A percentile compares a stretch with the other conserved stretches of the same genome.
These are phyloP conservation scores for Maudiozyma humilis DNA, from an alignment of 1,139 yeast species.

Conservation along the genomic window DNA sequence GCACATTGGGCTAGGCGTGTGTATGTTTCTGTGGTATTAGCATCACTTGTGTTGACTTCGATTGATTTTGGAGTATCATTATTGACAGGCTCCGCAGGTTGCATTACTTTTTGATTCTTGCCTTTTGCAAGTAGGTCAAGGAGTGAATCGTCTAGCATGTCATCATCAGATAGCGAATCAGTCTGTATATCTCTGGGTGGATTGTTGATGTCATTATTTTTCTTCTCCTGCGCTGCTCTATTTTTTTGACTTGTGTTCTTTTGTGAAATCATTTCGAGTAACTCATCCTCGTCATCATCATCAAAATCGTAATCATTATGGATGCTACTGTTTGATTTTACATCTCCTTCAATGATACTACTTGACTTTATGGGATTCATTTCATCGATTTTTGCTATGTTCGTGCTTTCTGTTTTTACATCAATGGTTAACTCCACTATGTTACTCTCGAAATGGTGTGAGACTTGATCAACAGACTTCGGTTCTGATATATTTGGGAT, in stretches of 20 bases:
- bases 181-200: not conserved
- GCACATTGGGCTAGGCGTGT: slow-evolving; percentile 36
- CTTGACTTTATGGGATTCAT: no score
- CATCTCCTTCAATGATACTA: no score
- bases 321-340: not conserved
- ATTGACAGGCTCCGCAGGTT: no score
- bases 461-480: no score
- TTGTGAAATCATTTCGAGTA: slow-evolving; percentile 2
- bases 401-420: no score
- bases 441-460: no score
- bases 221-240: not conserved
- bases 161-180: slow-evolving; percentile 4
- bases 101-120: no score
- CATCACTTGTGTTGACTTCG: not conserved
- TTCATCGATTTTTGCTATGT: not conserved
- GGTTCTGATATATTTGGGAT: no score
- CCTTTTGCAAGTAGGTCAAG: slow-evolving; percentile 10
- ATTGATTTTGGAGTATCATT: not conserved
- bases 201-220: not conserved
- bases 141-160: slow-evolving; percentile 14
- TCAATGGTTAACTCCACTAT: no score
- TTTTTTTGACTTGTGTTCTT: not conserved
- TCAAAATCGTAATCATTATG: slow-evolving; percentile 6
- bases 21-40: slow-evolving; percentile 1
- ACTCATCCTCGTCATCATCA: slow-evolving; percentile 4